phyloP scores from a whole-genome alignment of 2,329 filamentous ascomycete species.

The Alternaria sp. region DNA sequence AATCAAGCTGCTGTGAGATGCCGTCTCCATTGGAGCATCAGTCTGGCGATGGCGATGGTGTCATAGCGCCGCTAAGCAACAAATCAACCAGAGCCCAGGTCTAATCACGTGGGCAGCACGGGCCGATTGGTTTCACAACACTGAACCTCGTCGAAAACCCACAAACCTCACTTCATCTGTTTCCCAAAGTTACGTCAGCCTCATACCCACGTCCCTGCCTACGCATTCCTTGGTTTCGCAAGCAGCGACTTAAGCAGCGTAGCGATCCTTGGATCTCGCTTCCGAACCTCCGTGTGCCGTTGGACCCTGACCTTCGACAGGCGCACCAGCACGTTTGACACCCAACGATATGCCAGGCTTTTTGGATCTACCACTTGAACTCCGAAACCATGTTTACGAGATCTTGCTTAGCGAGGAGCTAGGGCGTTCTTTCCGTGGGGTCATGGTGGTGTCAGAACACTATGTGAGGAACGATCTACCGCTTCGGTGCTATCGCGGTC shows the following conservation, averaged over 20 bases:
- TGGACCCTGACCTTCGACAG: slow-evolving; percentile 15
- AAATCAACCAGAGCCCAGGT: slow-evolving; percentile 6
- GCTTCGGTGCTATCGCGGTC: slow-evolving; percentile 39
- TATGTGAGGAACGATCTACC: slow-evolving; percentile 43
- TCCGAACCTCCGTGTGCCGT: slow-evolving; percentile 25
- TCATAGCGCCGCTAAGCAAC: slow-evolving; percentile 14
- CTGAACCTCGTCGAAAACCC: slow-evolving; percentile 9
- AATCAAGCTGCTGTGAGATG: background rate
- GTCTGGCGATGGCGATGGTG: slow-evolving; percentile 2
- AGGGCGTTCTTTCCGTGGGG: slow-evolving; percentile 36
- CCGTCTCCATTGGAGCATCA: background rate
- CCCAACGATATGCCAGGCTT: slow-evolving; percentile 36
- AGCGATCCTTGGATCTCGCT: slow-evolving; percentile 16
- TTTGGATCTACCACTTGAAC: slow-evolving; percentile 42
- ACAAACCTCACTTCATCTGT: slow-evolving; percentile 10
- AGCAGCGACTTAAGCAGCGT: slow-evolving; percentile 7
- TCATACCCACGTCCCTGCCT: background rate
- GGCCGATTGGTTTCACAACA: slow-evolving; percentile 21
- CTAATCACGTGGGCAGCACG: slow-evolving; percentile 21
- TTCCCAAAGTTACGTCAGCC: background rate
- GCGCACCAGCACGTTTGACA: slow-evolving; percentile 21
- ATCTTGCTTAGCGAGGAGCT: slow-evolving; percentile 35
- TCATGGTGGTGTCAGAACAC: slow-evolving; percentile 41
- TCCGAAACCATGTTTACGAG: slow-evolving; percentile 43
- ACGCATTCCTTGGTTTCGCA: slow-evolving; percentile 3